Evolutionary conservation across 805 yeast genomes (phyloP).

Genomic region (Saccharomycopsis sp.): DNA sequence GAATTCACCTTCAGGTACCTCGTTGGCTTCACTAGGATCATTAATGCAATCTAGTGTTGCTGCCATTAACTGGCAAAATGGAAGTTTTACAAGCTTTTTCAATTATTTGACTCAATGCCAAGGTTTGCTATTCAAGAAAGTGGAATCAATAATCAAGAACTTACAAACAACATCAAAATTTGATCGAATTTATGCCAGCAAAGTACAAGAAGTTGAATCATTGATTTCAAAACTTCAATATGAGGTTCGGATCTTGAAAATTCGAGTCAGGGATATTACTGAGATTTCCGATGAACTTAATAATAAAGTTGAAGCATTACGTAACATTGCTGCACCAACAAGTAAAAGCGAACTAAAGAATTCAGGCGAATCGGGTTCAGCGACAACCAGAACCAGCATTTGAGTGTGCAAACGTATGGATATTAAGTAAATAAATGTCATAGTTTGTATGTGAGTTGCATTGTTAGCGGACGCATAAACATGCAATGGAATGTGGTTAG

Average conservation of each 20-base stretch:
- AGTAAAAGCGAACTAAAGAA: too few relatives aligned
- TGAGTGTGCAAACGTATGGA: too few relatives aligned
- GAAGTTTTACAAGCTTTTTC: slow-evolving; percentile 8
- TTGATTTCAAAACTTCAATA: slow-evolving; percentile 56
- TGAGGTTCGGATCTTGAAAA: slow-evolving; percentile 51
- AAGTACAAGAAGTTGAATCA: slow-evolving; percentile 44
- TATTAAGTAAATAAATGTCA: too few relatives aligned
- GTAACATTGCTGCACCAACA: too few relatives aligned
- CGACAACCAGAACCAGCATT: too few relatives aligned
- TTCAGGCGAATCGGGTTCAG: too few relatives aligned
- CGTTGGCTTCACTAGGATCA: slow-evolving; percentile 1
- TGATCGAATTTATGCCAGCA: slow-evolving; percentile 28
- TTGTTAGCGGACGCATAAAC: too few relatives aligned
- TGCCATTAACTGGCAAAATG: background rate
- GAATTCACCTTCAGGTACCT: slow-evolving; percentile 1
- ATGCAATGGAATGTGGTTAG: too few relatives aligned
- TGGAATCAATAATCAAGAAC: slow-evolving; percentile 12
- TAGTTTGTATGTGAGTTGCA: too few relatives aligned
- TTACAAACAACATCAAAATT: slow-evolving; percentile 8
- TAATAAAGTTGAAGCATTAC: slow-evolving; percentile 13
- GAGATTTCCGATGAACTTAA: slow-evolving; percentile 32
- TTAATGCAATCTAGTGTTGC: background rate
- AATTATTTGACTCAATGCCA: background rate
- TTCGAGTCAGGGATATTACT: slow-evolving; percentile 62
- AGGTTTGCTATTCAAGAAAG: slow-evolving; percentile 1